phyloP scores from a whole-genome alignment of 148 eudicot genomes.

The Silene uniflora region DNA sequence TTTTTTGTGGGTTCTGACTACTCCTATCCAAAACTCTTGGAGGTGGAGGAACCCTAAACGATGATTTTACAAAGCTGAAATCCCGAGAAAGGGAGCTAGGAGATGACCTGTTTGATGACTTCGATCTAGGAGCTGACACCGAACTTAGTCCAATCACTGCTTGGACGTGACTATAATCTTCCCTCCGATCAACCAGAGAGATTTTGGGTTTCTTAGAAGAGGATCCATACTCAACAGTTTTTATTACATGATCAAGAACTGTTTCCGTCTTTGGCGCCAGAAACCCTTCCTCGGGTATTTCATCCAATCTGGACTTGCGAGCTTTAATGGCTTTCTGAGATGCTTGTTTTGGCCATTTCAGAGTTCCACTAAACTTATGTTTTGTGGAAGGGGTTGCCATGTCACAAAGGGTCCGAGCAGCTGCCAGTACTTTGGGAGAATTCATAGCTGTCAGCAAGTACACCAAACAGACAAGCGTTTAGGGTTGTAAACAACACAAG shows the following conservation, averaged over 20 bases:
- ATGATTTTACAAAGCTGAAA: conserved; percentile 32
- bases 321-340: conserved; percentile 65
- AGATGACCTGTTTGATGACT: conserved; percentile 39
- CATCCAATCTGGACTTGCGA: conserved; percentile 49
- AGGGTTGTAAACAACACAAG: neutral
- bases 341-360: conserved; percentile 58
- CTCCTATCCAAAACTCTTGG: conserved; percentile 46
- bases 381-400: conserved; percentile 41
- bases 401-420: conserved; percentile 72
- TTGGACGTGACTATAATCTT: conserved; percentile 32
- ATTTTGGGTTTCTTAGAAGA: conserved; percentile 58
- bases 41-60: conserved; percentile 42
- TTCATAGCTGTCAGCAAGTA: conserved; percentile 41
- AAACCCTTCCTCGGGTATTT: conserved; percentile 36
- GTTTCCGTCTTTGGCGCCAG: conserved; percentile 34
- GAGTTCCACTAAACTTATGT: conserved; percentile 30
- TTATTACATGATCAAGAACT: conserved; percentile 19
- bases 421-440: conserved; percentile 52
- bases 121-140: conserved; percentile 56
- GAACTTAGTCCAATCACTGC: conserved; percentile 34
- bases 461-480: conserved; percentile 3
- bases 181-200: conserved; percentile 34
- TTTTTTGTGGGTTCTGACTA: conserved; percentile 44
- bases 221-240: conserved; percentile 27
- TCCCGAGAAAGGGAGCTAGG: conserved; percentile 33